Evolutionary conservation across 352 stramenopile genomes (phyloP).

Genomic region (Pythium folliculosum): DNA sequence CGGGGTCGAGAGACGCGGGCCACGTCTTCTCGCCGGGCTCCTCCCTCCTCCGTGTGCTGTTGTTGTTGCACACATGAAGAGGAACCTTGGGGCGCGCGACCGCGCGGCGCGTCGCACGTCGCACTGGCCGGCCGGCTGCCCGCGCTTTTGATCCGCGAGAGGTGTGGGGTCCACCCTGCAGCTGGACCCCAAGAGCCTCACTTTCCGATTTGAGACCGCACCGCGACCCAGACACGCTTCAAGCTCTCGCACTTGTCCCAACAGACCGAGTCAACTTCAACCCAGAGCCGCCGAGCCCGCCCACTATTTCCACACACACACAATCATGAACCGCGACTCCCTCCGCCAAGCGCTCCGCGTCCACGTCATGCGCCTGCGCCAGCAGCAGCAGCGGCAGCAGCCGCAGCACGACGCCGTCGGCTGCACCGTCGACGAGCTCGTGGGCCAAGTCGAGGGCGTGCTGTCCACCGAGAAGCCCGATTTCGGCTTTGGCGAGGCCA

Average conservation of each 20-base stretch:
- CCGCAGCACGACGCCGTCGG: not conserved
- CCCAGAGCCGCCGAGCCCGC: not conserved
- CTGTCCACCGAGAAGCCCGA: constrained; percentile 22
- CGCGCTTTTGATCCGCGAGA: not conserved
- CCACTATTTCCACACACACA: constrained; percentile 1
- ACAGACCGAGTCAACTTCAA: not conserved
- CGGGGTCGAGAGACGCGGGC: not conserved
- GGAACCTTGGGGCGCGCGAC: not conserved
- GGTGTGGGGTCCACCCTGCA: not conserved
- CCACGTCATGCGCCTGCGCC: constrained; percentile 22
- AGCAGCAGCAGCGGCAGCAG: constrained; percentile 13
- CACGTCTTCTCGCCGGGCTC: not conserved
- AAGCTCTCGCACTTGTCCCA: not conserved
- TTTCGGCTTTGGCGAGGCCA: constrained; percentile 19
- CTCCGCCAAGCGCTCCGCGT: constrained; percentile 18
- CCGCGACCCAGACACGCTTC: not conserved
- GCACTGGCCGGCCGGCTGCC: not conserved
- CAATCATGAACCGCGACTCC: constrained; percentile 23
- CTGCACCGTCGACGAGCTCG: constrained; percentile 25
- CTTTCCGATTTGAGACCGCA: constrained; percentile 9
- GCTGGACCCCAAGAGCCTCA: not conserved
- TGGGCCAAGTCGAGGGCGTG: constrained; percentile 18
- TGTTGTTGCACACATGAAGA: constrained; percentile 11
- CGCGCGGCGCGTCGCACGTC: constrained; percentile 15
- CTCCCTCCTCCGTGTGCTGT: not conserved